These are phyloP conservation scores for Royoungia palumana DNA, from an alignment of 768 basidiomycete species.

Conservation along the genomic window DNA sequence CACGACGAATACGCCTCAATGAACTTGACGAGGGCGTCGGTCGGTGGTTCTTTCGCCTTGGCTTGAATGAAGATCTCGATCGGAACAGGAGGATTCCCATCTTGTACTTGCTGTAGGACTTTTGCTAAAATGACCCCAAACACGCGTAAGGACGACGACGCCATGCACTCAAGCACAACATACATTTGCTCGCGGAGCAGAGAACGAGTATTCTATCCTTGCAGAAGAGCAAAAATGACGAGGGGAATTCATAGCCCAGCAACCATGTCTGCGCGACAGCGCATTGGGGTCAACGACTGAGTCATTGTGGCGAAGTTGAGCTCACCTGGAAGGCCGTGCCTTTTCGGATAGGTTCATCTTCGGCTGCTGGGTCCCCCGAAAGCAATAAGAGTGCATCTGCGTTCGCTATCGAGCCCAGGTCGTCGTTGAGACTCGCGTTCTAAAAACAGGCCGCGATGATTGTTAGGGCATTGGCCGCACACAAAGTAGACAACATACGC, in stretches of 20 bases:
- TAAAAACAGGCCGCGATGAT: conserved; percentile 25
- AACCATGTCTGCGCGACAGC: conserved; percentile 75
- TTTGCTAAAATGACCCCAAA: conserved; percentile 57
- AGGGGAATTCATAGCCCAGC: conserved; percentile 96
- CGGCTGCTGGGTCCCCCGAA: conserved; percentile 75
- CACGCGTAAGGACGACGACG: conserved; percentile 11
- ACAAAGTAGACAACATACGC: conserved; percentile 21
- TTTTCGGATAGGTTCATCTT: conserved; percentile 89
- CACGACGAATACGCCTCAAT: conserved; percentile 56
- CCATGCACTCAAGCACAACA: conserved; percentile 7
- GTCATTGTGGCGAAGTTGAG: neutral
- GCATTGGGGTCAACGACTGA: conserved; percentile 3
- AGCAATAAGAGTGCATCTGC: conserved; percentile 67
- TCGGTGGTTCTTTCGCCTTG: conserved; percentile 74
- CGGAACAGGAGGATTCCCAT: conserved; percentile 50
- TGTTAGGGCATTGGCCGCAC: conserved; percentile 11
- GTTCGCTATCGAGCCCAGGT: conserved; percentile 64
- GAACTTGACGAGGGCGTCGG: conserved; percentile 71
- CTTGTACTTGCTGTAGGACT: conserved; percentile 75
- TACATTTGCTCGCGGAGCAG: conserved; percentile 89
- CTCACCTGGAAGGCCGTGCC: conserved; percentile 89
- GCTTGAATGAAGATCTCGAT: conserved; percentile 78
- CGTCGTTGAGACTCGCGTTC: conserved; percentile 67
- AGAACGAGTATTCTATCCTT: conserved; percentile 74
- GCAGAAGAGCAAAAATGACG: conserved; percentile 82